Conservation (phyloP, 305 asterid species). For the Euphrasia arctica region DNA sequence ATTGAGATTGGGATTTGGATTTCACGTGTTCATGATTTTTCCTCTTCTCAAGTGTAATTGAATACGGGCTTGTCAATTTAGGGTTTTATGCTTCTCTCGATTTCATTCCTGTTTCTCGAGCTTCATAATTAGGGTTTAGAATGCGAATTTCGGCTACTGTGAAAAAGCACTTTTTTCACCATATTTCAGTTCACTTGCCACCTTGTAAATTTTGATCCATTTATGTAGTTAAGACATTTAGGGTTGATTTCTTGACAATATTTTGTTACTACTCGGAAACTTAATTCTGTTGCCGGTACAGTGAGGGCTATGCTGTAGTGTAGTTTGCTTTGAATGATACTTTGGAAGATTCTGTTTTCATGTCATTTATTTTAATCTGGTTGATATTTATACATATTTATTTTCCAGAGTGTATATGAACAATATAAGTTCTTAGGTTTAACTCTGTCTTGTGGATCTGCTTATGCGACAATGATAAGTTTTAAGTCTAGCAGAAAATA, state of each 20-base stretch:
- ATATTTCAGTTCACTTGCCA: background rate
- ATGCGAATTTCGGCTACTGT: constrained; percentile 3
- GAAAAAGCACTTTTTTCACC: background rate
- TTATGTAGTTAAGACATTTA: constrained; percentile 4
- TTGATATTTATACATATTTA: background rate
- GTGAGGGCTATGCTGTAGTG: constrained; percentile 1
- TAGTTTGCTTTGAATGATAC: background rate
- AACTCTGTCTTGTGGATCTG: constrained; percentile 8
- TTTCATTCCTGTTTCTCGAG: background rate
- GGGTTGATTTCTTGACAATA: constrained; percentile 17
- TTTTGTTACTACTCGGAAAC: background rate
- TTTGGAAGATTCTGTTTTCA: background rate
- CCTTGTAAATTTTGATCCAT: constrained; percentile 7
- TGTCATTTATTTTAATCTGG: constrained; percentile 8
- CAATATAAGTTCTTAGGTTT: constrained; percentile 12
- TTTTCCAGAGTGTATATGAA: constrained; percentile 1
- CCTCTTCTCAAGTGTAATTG: constrained; percentile 22
- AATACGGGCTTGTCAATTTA: constrained; percentile 15
- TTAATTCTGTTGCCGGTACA: constrained; percentile 9
- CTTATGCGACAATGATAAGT: background rate
- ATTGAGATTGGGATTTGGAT: background rate
- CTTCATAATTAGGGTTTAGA: constrained; percentile 37
- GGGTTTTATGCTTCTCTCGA: constrained; percentile 15
- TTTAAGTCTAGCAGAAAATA: background rate
- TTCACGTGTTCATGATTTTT: background rate